Evolutionary conservation across 2,329 filamentous ascomycete species (phyloP).

Genomic region (Xenoacremonium recifei): DNA sequence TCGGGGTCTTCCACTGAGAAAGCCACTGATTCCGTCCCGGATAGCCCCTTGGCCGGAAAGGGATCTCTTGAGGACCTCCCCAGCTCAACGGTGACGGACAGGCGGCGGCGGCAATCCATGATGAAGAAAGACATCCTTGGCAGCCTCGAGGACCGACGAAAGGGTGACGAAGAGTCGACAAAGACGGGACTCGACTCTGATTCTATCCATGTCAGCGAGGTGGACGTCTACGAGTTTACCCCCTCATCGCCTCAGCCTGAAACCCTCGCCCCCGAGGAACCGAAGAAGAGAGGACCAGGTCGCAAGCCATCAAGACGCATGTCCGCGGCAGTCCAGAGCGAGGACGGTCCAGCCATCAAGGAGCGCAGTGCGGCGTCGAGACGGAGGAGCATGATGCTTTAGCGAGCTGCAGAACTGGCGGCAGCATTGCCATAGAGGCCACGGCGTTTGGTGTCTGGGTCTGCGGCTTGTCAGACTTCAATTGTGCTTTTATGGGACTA

Average conservation of each 20-base stretch:
- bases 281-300: conserved; percentile 22
- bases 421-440: conserved; percentile 22
- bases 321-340: conserved; percentile 38
- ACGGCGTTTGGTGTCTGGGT: conserved; percentile 29
- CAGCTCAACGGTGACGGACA: conserved; percentile 35
- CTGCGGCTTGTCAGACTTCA: conserved; percentile 20
- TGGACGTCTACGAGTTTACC: conserved; percentile 56
- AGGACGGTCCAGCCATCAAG: conserved; percentile 28
- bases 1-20: conserved; percentile 6
- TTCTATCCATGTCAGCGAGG: conserved; percentile 25
- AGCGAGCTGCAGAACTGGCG: conserved; percentile 29
- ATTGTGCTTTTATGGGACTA: conserved; percentile 25
- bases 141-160: conserved; percentile 10
- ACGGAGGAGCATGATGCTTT: conserved; percentile 61
- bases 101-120: conserved; percentile 40
- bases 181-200: conserved; percentile 16
- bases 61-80: conserved; percentile 28
- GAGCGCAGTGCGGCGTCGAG: conserved; percentile 39
- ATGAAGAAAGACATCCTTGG: conserved; percentile 14
- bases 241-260: conserved; percentile 43
- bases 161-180: conserved; percentile 10
- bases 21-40: conserved; percentile 23
- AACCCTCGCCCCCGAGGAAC: conserved; percentile 25
- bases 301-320: conserved; percentile 38
- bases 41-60: conserved; percentile 45